Evolutionary conservation across 2,329 filamentous ascomycete genomes (phyloP).

Genomic region (Diaporthe ilicicola): DNA sequence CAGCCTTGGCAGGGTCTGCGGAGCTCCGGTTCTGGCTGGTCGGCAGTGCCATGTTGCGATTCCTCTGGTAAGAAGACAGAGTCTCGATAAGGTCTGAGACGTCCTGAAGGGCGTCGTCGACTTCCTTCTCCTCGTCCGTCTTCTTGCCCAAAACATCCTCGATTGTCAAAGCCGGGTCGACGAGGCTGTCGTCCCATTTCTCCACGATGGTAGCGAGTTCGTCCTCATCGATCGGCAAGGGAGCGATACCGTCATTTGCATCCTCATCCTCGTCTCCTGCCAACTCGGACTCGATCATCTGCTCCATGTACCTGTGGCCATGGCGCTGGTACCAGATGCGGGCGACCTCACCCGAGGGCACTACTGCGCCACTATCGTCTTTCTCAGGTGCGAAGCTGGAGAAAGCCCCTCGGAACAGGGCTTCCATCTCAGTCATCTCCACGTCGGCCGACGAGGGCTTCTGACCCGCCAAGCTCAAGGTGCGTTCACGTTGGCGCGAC

Average conservation of each 20-base stretch:
- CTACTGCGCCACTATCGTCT: conserved; percentile 76
- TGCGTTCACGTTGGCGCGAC: conserved; percentile 75
- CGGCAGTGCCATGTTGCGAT: conserved; percentile 75
- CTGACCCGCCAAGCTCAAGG: conserved; percentile 70
- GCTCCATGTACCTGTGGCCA: conserved; percentile 72
- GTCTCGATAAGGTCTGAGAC: conserved; percentile 81
- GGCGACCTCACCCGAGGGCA: conserved; percentile 72
- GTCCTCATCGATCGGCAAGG: conserved; percentile 58
- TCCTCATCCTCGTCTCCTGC: conserved; percentile 48
- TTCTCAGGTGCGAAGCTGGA: conserved; percentile 81
- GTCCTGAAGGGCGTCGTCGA: conserved; percentile 75
- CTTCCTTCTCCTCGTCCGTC: conserved; percentile 64
- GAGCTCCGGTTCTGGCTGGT: conserved; percentile 69
- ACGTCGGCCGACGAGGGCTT: conserved; percentile 64
- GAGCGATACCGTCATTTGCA: conserved; percentile 42
- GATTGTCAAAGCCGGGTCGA: conserved; percentile 62
- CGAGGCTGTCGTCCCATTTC: conserved; percentile 64
- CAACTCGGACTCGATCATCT: conserved; percentile 64
- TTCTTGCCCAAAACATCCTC: conserved; percentile 61
- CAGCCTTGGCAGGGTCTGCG: conserved; percentile 70
- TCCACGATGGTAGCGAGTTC: conserved; percentile 63
- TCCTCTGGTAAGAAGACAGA: conserved; percentile 79
- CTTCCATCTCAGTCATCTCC: conserved; percentile 74
- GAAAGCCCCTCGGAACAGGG: conserved; percentile 79
- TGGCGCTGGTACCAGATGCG: conserved; percentile 80